Evolutionary conservation across 2,329 filamentous ascomycete species (phyloP).

Genomic region (Cryphonectria carpinicola): DNA sequence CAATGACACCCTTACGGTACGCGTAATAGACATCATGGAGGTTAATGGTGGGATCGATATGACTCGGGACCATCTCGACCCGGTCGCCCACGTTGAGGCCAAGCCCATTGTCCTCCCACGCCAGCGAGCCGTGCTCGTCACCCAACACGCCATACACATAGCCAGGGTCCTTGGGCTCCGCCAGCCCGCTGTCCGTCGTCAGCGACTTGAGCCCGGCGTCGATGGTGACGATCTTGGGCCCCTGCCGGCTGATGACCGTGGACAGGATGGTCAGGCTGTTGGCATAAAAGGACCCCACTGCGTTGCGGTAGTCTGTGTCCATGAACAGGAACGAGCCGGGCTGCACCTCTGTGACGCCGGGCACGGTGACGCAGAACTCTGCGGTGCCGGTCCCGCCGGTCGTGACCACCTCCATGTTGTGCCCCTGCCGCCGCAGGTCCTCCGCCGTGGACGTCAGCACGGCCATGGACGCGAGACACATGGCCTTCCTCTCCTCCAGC

Average conservation of each 20-base stretch:
- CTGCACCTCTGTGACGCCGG: conserved; percentile 57
- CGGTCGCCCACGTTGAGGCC: conserved; percentile 48
- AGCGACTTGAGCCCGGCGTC: conserved; percentile 55
- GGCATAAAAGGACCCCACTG: conserved; percentile 51
- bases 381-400: conserved; percentile 57
- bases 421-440: conserved; percentile 45
- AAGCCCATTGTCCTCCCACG: conserved; percentile 45
- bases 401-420: conserved; percentile 53
- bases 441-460: conserved; percentile 49
- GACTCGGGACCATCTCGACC: conserved; percentile 57
- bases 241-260: conserved; percentile 53
- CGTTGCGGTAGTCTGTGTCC: conserved; percentile 60
- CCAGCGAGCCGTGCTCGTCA: conserved; percentile 53
- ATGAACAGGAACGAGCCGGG: conserved; percentile 61
- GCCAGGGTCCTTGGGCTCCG: conserved; percentile 49
- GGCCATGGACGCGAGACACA: conserved; percentile 51
- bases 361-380: conserved; percentile 55
- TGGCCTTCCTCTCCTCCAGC: conserved; percentile 43
- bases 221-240: conserved; percentile 48
- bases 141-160: conserved; percentile 50
- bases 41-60: conserved; percentile 59
- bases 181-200: conserved; percentile 55
- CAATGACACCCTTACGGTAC: conserved; percentile 49
- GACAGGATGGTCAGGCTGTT: conserved; percentile 54
- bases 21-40: conserved; percentile 56